Conservation (phyloP, 2,329 filamentous ascomycete species). For the Neofusicoccum sp. region DNA sequence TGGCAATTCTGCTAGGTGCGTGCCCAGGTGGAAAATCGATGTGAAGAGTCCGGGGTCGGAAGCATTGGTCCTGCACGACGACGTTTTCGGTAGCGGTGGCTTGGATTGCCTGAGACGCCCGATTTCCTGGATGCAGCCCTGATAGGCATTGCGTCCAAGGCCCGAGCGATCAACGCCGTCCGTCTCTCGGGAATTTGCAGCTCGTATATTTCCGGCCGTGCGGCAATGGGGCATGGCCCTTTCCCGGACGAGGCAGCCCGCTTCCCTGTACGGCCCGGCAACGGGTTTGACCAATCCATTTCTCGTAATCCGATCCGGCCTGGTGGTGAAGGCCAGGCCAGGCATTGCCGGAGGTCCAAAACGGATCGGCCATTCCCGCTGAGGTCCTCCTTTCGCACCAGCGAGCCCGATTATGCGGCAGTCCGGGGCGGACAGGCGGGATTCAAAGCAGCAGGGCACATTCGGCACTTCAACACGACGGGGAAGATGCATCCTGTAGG, state of each 20-base stretch:
- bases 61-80: conserved; percentile 1
- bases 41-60: background rate
- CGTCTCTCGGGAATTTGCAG: background rate
- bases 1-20: background rate
- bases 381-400: background rate
- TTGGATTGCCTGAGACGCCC: background rate
- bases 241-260: too few species aligned
- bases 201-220: background rate
- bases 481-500: background rate
- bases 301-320: background rate
- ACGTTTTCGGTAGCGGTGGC: background rate
- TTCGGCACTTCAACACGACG: background rate
- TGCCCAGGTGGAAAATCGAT: background rate
- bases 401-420: too few species aligned
- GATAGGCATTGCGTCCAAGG: background rate
- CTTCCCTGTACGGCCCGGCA: background rate
- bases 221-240: background rate
- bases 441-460: background rate
- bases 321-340: background rate
- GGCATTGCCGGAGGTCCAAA: background rate
- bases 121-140: background rate
- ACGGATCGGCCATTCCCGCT: background rate
- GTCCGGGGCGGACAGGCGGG: too few species aligned
- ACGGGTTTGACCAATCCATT: background rate
- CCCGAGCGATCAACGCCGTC: background rate